Evolutionary conservation across 164 flowering plant genomes (phyloP), one percentile per base, ranked within the genome.

Genomic region (Santalum album): DNA sequence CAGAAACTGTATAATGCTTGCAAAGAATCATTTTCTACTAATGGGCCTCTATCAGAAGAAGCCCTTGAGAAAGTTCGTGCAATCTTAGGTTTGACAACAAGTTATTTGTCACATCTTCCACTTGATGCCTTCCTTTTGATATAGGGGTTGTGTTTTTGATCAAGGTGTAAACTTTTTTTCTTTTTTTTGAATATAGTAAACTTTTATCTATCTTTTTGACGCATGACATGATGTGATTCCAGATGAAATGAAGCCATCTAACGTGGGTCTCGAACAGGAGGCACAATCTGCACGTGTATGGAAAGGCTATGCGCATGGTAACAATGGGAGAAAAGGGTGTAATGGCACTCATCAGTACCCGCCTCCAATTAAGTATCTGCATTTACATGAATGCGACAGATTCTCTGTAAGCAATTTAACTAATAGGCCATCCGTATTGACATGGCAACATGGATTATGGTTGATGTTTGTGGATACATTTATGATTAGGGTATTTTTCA

Each of bases 181-280:
- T 32, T 32, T 0, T 1, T 32, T 32, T 6, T 32, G 10, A 32
- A 32, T 32, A 7, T 32, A 1, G 7, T 38, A 9, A 38, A 38
- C 17, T 38, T 38, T 38, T 38, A 38, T 12, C 42, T 3, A 9
- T 29, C 34, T 3, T 3, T 29, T 29, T 29, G 34, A 29, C 34
- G 9, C 34, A 29, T 29, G 9, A 29, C 34, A 25, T 59, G 26
- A 25, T 69, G 25, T 48, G 53, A 22, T 69, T 69, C 49, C 87
- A 90, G 98, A 90, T 56, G 70, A 82, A 63, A 79, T 90, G 61
- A 87, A 72, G 79, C 91, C 98, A 38, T 75, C 90, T 61, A 80
- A 90, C 77, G 92, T 90, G 43, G 98, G 98, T 56, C 91, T 90
- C 15, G 95, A 90, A 54, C 91, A 80, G 72, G 98, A 88, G 58